Evolutionary conservation across 148 eudicot genomes (phyloP), one percentile per base, ranked within the genome.

Genomic region (Suaeda aralocaspica): DNA sequence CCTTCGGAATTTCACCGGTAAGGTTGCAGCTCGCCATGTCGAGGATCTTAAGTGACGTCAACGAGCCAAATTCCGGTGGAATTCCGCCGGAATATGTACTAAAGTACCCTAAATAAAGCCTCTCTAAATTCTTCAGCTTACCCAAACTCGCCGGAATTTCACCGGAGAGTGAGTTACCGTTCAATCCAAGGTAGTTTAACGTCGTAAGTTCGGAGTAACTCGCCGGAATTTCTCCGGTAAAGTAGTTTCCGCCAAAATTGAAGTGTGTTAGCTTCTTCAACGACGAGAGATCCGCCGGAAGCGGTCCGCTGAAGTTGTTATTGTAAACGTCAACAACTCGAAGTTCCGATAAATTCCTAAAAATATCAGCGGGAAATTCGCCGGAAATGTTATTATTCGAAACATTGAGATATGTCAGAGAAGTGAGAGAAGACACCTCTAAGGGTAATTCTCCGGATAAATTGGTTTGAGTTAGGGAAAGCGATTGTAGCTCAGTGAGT

Each of bases 221-320:
- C 48, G 64, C 82, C 28, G 96, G 99, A 62, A 95, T 95, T 36
- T 66, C 71, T 2, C 99, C 99, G 59, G 77, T 42, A 36, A 95
- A 95, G 60, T 58, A 95, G 49, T 95, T 95, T 1, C 99, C 99
- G 0, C 87, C 96, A 0, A 95, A 81, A 0, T 36, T 25, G 0
- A 95, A 80, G 41, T 52, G 61, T 19, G 36, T 59, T 0, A 95
- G 63, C 4, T 64, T 70, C 61, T 73, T 77, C 65, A 87, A 49
- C 11, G 14, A 15, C 4, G 66, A 59, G 0, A 95, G 26, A 58
- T 79, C 79, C 46, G 3, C 13, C 25, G 99, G 97, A 0, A 95
- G 80, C 1, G 62, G 22, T 0, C 99, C 97, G 13, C 67, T 55
- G 59, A 95, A 84, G 66, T 89, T 86, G 59, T 95, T 95, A 71